Conservation (phyloP, 768 basidiomycete species). For the Lactarius psammicola region DNA sequence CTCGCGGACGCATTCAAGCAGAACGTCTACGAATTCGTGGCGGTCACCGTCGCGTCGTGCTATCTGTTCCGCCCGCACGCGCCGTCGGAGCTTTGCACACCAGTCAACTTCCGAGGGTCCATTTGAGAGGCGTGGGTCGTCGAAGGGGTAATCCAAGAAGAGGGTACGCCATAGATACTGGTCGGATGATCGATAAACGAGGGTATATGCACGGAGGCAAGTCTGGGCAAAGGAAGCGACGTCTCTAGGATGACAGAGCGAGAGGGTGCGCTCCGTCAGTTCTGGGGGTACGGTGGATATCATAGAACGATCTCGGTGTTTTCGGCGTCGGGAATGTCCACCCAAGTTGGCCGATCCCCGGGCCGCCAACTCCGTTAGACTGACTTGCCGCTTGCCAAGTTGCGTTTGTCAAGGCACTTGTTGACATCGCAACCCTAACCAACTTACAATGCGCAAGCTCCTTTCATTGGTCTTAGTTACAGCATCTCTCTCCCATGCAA, state of each 20-base stretch:
- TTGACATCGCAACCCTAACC: neutral
- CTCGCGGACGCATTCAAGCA: slow-evolving; percentile 21
- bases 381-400: neutral
- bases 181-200: slow-evolving; percentile 52
- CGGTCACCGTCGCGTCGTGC: slow-evolving; percentile 22
- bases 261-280: slow-evolving; percentile 55
- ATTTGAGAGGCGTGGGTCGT: slow-evolving; percentile 51
- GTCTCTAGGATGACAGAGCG: slow-evolving; percentile 54
- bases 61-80: slow-evolving; percentile 24
- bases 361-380: neutral
- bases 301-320: slow-evolving; percentile 7
- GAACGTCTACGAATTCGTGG: slow-evolving; percentile 17
- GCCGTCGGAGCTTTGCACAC: slow-evolving; percentile 23
- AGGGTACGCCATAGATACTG: slow-evolving; percentile 68
- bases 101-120: slow-evolving; percentile 16
- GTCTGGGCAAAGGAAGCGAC: slow-evolving; percentile 59
- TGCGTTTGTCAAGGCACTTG: too few species aligned
- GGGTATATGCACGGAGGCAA: slow-evolving; percentile 45
- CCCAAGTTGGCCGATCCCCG: neutral
- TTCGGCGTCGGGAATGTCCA: neutral
- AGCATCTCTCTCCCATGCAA: slow-evolving; percentile 32
- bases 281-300: slow-evolving; percentile 50
- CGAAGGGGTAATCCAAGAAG: slow-evolving; percentile 58
- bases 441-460: slow-evolving; percentile 24
- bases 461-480: slow-evolving; percentile 31